These are phyloP conservation scores for Coemansia sp. DNA, from an alignment of 192 early-diverging fungal species.

Conservation along the genomic window DNA sequence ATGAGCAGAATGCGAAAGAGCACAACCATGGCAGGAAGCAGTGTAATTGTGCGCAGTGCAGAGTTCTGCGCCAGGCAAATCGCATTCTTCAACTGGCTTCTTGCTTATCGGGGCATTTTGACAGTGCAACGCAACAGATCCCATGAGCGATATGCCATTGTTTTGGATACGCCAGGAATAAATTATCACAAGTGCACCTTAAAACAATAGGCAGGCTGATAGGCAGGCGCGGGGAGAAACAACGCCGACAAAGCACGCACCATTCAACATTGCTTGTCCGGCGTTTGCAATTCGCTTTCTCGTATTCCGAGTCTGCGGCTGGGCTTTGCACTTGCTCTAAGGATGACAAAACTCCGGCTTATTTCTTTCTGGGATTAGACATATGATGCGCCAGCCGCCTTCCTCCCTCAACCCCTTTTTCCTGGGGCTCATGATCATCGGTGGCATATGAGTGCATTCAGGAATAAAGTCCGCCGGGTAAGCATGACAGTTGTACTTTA, in stretches of 20 bases:
- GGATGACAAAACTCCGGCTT: not conserved
- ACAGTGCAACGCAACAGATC: not conserved
- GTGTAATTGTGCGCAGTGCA: conserved; percentile 1
- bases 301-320: not conserved
- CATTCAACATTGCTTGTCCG: not conserved
- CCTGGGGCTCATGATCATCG: not conserved
- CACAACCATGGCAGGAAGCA: not conserved
- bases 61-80: not conserved
- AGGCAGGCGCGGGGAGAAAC: no score
- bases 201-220: not conserved
- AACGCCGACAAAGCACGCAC: no score
- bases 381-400: not conserved
- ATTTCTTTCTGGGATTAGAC: not conserved
- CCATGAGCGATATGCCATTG: not conserved
- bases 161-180: not conserved
- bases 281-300: not conserved
- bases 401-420: not conserved
- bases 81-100: conserved; percentile 1
- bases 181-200: not conserved
- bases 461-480: conserved; percentile 5
- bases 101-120: conserved; percentile 3
- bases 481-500: conserved; percentile 4
- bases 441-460: conserved; percentile 1
- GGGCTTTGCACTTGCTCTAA: not conserved
- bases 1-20: not conserved